Evolutionary conservation across 257 asterid genomes (phyloP).

Genomic region (Ocimum tenuiflorum): DNA sequence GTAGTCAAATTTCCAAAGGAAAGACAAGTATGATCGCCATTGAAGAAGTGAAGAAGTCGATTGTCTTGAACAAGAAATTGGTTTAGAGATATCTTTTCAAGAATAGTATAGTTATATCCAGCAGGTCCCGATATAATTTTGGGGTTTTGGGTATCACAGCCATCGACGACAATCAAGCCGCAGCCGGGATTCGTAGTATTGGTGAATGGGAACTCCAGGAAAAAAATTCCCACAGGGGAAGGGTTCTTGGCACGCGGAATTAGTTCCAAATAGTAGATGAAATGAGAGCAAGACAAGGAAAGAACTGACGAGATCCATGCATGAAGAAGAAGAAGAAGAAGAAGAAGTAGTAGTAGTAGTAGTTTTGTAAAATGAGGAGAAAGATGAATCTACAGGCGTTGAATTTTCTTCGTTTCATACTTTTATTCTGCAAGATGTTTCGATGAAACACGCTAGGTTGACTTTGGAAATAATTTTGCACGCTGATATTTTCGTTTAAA

Average conservation of each 20-base stretch:
- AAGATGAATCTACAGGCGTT: no score
- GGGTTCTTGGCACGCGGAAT: slow-evolving; percentile 5
- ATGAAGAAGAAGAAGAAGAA: not conserved
- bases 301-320: not conserved
- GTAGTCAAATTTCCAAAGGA: not conserved
- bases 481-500: no score
- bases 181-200: not conserved
- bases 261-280: not conserved
- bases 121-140: slow-evolving; percentile 1
- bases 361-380: no score
- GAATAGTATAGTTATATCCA: not conserved
- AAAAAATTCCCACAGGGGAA: slow-evolving; percentile 23
- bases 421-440: no score
- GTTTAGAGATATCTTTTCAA: not conserved
- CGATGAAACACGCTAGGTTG: not conserved
- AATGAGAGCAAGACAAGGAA: slow-evolving; percentile 11
- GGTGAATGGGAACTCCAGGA: slow-evolving; percentile 30
- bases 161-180: slow-evolving; percentile 25
- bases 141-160: not conserved
- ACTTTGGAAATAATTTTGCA: not conserved
- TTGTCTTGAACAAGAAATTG: not conserved
- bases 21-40: not conserved
- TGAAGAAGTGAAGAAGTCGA: rapidly evolving
- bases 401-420: no score
- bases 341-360: no score